phyloP scores from a whole-genome alignment of 2,329 filamentous ascomycete species.

The Dothistroma septosporum region DNA sequence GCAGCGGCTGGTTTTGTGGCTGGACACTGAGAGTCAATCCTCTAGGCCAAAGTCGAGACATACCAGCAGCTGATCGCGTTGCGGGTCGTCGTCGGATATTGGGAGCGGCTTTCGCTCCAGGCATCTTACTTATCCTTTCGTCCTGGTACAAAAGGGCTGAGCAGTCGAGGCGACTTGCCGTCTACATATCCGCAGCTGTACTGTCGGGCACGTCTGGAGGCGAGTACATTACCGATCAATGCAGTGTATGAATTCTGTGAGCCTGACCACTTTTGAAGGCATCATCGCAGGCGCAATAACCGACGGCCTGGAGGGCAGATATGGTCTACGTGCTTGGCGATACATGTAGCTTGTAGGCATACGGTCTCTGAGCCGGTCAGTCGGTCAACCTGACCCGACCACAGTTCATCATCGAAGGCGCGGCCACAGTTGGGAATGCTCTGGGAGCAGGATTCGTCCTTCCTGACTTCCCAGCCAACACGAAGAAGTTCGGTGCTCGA shows the following conservation, averaged over 20 bases:
- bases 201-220: constrained; percentile 50
- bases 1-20: neutral
- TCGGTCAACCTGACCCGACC: neutral
- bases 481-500: constrained; percentile 40
- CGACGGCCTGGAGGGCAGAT: constrained; percentile 36
- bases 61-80: constrained; percentile 50
- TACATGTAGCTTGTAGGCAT: constrained; percentile 31
- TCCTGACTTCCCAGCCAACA: constrained; percentile 49
- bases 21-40: neutral
- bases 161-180: constrained; percentile 53
- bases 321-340: constrained; percentile 41
- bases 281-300: constrained; percentile 39
- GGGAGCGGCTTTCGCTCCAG: constrained; percentile 54
- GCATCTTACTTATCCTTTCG: constrained; percentile 52
- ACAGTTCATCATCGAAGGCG: constrained; percentile 34
- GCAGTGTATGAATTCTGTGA: no score
- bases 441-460: constrained; percentile 45
- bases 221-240: no score
- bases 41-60: constrained; percentile 40
- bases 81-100: constrained; percentile 54
- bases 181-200: constrained; percentile 58
- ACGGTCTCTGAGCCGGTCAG: neutral
- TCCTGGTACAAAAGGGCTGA: constrained; percentile 59
- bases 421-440: constrained; percentile 45
- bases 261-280: constrained; percentile 42